Evolutionary conservation across 352 stramenopile species (phyloP).

Genomic region (Phytophthora macrochlamydospora): DNA sequence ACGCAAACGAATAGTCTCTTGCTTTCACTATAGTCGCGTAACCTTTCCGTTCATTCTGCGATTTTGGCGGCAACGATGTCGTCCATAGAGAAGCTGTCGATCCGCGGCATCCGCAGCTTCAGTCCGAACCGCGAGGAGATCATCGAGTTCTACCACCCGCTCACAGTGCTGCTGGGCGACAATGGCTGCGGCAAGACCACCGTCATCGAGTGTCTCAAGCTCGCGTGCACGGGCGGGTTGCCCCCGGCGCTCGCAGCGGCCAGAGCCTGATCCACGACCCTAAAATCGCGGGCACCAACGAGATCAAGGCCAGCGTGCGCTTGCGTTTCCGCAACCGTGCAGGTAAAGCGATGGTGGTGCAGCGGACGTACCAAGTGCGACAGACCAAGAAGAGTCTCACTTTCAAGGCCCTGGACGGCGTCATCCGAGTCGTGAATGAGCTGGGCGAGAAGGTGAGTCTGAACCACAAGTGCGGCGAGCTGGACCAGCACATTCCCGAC

Average conservation of each 20-base stretch:
- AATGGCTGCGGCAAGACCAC: conserved; percentile 99
- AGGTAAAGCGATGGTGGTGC: conserved; percentile 90
- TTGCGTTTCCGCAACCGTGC: conserved; percentile 94
- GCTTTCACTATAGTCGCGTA: not conserved
- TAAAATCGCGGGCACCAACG: conserved; percentile 91
- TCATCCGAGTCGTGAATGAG: conserved; percentile 91
- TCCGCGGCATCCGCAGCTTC: conserved; percentile 98
- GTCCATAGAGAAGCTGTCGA: conserved; percentile 98
- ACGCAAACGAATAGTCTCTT: not conserved
- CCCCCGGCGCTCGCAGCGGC: conserved; percentile 90
- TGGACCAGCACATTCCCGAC: conserved; percentile 94
- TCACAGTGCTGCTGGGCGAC: conserved; percentile 98
- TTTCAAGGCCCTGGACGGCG: conserved; percentile 98
- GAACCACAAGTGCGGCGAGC: conserved; percentile 95
- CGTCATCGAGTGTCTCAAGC: conserved; percentile 99
- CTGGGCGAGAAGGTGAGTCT: conserved; percentile 92
- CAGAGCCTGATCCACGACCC: conserved; percentile 98
- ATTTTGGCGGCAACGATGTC: conserved; percentile 79
- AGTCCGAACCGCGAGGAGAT: conserved; percentile 94
- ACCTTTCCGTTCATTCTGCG: no score
- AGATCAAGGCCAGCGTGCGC: conserved; percentile 89
- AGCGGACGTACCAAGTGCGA: conserved; percentile 94
- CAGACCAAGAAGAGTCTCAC: conserved; percentile 91
- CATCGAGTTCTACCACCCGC: conserved; percentile 98
- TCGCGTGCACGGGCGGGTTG: conserved; percentile 94